These are phyloP conservation scores for Beauveria scarabaeidicola DNA, from an alignment of 2,329 filamentous ascomycete genomes.

Conservation along the genomic window DNA sequence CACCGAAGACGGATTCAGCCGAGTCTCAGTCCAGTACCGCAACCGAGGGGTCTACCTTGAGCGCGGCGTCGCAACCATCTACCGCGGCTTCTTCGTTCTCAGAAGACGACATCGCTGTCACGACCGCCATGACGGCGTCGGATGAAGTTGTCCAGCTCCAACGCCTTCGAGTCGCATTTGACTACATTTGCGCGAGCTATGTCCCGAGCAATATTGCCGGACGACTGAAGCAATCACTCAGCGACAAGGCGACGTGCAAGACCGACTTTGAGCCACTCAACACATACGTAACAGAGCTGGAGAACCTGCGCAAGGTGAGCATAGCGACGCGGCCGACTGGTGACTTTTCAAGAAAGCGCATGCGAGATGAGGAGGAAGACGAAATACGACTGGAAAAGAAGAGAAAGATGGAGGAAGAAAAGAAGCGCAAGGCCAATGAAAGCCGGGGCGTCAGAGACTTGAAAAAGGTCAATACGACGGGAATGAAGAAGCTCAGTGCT, in stretches of 20 bases:
- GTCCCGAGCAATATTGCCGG: conserved; percentile 37
- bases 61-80: conserved; percentile 30
- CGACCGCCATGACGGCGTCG: conserved; percentile 37
- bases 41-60: conserved; percentile 27
- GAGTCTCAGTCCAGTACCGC: conserved; percentile 36
- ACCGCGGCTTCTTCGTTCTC: conserved; percentile 38
- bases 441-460: conserved; percentile 71
- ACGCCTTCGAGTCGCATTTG: conserved; percentile 53
- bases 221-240: conserved; percentile 33
- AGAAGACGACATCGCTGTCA: conserved; percentile 27
- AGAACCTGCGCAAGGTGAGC: conserved; percentile 62
- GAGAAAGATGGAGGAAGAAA: conserved; percentile 78
- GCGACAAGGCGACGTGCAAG: conserved; percentile 22
- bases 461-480: conserved; percentile 80
- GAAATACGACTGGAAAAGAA: conserved; percentile 68
- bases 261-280: conserved; percentile 65
- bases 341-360: conserved; percentile 64
- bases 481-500: conserved; percentile 94
- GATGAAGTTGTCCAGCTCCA: conserved; percentile 49
- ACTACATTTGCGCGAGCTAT: conserved; percentile 57
- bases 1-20: conserved; percentile 22
- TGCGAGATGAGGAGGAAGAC: conserved; percentile 57
- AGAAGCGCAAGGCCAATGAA: conserved; percentile 67
- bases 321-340: conserved; percentile 56
- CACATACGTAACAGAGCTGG: conserved; percentile 57